Evolutionary conservation across 768 basidiomycete genomes (phyloP), one percentile per base, ranked within the genome.

Genomic region (Naganishia kalamii): DNA sequence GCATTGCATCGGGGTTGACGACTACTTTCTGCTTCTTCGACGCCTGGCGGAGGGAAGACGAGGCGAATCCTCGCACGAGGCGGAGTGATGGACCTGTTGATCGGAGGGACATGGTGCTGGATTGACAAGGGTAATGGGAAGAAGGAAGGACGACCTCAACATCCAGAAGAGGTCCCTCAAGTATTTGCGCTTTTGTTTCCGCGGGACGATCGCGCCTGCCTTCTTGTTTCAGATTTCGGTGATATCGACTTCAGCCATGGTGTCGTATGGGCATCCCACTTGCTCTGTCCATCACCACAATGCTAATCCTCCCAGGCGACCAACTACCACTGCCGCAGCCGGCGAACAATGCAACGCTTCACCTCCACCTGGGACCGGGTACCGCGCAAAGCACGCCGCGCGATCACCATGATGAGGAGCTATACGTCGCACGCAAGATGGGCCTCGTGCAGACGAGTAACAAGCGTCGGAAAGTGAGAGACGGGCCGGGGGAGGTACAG

Each of bases 401-500:
- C 29, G 19, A 21, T 21, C 23, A 50, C 23, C 15, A 25, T 17
- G 25, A 60, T 11, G 32, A 60, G n/a, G 13, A 59, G 3, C 7
- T 62, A n/a, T 66, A 51, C 15, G 65, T 74, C n/a, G 70, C 75
- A 1, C 70, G 69, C 3, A 71, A 69, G 47, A 49, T 72, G 40
- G 74, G 76, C 0, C 19, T 23, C 29, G 62, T 72, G 48, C 49
- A 75, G 27, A 44, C 65, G 11, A 70, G 66, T 35, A 43, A 63
- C 6, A 73, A 74, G 59, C 68, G 70, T 23, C 67, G 70, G 52
- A 71, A 72, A 30, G 72, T 87, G 17, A 75, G 83, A 23, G 90
- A 89, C 74, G 82, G 87, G 71, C 86, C 87, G 19, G 75, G 83
- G 23, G 90, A 89, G 74, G 81, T 57, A 21, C 21, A 84, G 60